Base-by-base conservation (phyloP, 2,329 filamentous ascomycete genomes). In the Cladosporium cucumerinum region DNA sequence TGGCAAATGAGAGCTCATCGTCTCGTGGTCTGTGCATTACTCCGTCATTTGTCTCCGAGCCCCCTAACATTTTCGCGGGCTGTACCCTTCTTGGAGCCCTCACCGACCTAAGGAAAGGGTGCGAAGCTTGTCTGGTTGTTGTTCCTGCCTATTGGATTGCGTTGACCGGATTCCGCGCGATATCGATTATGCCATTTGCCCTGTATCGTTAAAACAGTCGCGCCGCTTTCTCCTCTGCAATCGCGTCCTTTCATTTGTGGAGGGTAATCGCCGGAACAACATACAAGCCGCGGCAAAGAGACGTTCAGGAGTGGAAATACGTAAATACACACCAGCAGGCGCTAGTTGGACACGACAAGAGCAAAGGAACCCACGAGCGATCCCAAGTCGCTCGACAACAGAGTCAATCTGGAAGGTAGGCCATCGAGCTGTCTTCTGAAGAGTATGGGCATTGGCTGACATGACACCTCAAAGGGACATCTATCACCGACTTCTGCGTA, bases 1-100 rank as follows among this genome's bases (percentile, higher is more conserved):
- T 60, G 57, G 59, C 59, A 61, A 61, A 61, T 61, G 59, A 61
- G 48, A 54, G 51, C 59, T 61, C 59, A 61, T 48, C 59, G 59
- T 61, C 59, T 26, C 26, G 18, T 21, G 51, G 51, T 30, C 59
- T 48, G 59, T 61, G 59, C 59, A 34, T n/a, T 18, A 60, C 59
- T 61, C 59, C 59, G 59, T 61, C 59, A 61, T 61, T 54, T 36
- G 48, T 61, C 59, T 28, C 59, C 59, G 59, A 52, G 59, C 59
- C 59, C 59, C 59, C 48, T 54, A 61, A 61, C 59, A 61, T 61
- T 61, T 61, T 61, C 51, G 43, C 30, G 59, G 48, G 54, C 59
- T 61, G 59, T 36, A 61, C 59, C 59, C 59, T 61, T 61, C 48
- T 54, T 59, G 59, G 48, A 61, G 59, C 59, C n/a, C 30, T 54